phyloP scores from a whole-genome alignment of 176 grass and related monocot genomes.

The Eragrostis nindensis region DNA sequence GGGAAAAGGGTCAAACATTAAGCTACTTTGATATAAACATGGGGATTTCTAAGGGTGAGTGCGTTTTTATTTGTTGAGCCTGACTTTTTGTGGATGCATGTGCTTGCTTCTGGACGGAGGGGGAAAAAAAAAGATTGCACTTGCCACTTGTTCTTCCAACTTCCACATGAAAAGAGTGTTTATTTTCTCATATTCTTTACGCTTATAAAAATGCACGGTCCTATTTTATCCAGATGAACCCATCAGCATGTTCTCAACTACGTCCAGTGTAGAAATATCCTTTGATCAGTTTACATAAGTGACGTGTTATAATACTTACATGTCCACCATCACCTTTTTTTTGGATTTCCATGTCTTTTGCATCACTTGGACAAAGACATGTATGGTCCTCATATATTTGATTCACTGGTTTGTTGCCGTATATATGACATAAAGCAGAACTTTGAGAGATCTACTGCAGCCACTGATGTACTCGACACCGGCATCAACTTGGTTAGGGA shows the following conservation, averaged over 20 bases:
- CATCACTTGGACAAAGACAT: neutral
- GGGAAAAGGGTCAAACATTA: constrained; percentile 24
- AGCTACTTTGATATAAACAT: constrained; percentile 42
- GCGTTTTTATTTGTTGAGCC: neutral
- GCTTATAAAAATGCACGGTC: neutral
- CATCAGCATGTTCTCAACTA: neutral
- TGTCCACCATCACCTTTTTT: neutral
- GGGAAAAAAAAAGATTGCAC: neutral
- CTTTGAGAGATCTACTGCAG: neutral
- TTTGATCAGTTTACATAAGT: neutral
- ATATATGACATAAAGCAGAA: constrained; percentile 23
- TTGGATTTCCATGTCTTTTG: neutral
- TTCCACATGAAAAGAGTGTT: neutral
- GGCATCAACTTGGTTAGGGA: neutral
- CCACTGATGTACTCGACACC: neutral
- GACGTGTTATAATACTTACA: neutral
- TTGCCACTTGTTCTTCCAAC: constrained; percentile 17
- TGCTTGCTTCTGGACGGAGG: constrained; percentile 18
- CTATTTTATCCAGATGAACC: neutral
- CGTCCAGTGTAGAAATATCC: neutral
- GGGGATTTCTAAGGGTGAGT: neutral
- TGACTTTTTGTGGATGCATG: neutral
- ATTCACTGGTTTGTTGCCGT: neutral
- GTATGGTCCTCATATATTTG: neutral
- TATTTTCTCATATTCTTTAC: neutral